Evolutionary conservation across 768 basidiomycete genomes (phyloP).

Genomic region (Arthromyces matolae): DNA sequence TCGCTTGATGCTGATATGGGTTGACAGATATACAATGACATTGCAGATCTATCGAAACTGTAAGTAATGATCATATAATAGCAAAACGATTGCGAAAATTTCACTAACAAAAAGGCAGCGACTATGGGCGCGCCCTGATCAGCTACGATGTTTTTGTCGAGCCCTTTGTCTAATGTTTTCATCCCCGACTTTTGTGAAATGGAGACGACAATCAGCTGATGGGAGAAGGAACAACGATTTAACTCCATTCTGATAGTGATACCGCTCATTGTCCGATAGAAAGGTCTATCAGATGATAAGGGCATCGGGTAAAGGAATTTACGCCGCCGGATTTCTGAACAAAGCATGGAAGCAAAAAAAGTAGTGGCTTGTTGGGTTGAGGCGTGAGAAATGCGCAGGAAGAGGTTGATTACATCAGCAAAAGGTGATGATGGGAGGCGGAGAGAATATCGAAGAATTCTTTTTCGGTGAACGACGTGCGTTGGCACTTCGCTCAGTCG

Average conservation of each 20-base stretch:
- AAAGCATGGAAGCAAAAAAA: neutral
- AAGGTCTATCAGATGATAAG: conserved; percentile 1
- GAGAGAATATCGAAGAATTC: conserved; percentile 19
- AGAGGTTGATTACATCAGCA: conserved; percentile 13
- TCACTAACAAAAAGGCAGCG: too few species aligned
- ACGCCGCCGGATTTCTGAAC: neutral
- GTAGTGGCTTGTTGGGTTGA: neutral
- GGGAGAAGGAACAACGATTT: neutral
- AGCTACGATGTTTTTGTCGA: too few species aligned
- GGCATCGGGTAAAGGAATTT: neutral
- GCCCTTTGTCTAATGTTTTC: too few species aligned
- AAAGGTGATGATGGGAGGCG: conserved; percentile 13
- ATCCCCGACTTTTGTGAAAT: neutral
- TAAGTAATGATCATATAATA: too few species aligned
- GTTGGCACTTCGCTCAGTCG: conserved; percentile 14
- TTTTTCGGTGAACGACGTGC: conserved; percentile 16
- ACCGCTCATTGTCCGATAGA: neutral
- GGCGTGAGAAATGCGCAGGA: conserved; percentile 13
- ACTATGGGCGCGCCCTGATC: too few species aligned
- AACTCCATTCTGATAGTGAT: neutral
- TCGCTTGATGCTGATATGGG: too few species aligned
- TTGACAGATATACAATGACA: too few species aligned
- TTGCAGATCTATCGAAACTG: too few species aligned
- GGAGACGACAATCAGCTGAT: neutral
- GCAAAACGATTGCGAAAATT: too few species aligned